A percentile compares a stretch with the other conserved stretches of the same genome.
phyloP scores from a whole-genome alignment of 345 rosid genomes.

The Rhodomyrtus tomentosa region DNA sequence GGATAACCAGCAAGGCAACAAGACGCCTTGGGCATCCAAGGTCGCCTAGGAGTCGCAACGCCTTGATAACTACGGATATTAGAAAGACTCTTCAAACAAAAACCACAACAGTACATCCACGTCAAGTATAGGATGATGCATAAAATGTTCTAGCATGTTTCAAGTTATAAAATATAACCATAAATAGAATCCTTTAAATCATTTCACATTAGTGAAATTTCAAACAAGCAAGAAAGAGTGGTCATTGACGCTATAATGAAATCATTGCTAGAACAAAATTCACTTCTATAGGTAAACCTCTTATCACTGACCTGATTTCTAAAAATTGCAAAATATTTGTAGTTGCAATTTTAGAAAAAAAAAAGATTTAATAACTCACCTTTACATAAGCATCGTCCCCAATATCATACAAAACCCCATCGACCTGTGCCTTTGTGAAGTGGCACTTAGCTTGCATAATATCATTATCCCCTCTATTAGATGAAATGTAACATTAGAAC shows the following conservation, averaged over 20 bases:
- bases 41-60: no score
- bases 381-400: constrained; percentile 54
- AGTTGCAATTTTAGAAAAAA: not conserved
- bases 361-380: constrained; percentile 11
- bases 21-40: no score
- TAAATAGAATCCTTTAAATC: not conserved
- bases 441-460: constrained; percentile 30
- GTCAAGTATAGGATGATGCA: not conserved
- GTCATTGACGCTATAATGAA: not conserved
- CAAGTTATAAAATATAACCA: no score
- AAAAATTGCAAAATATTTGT: not conserved
- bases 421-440: constrained; percentile 29
- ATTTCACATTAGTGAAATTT: not conserved
- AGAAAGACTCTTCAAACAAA: not conserved
- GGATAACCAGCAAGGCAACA: no score
- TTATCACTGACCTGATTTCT: no score
- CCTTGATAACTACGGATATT: no score
- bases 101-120: not conserved
- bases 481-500: not conserved
- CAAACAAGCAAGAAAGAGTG: not conserved
- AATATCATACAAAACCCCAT: constrained; percentile 28
- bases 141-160: not conserved
- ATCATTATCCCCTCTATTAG: constrained; percentile 14
- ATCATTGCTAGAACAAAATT: not conserved
- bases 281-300: not conserved